Conservation (phyloP, 768 basidiomycete species). For the Peribolospora baueri region DNA sequence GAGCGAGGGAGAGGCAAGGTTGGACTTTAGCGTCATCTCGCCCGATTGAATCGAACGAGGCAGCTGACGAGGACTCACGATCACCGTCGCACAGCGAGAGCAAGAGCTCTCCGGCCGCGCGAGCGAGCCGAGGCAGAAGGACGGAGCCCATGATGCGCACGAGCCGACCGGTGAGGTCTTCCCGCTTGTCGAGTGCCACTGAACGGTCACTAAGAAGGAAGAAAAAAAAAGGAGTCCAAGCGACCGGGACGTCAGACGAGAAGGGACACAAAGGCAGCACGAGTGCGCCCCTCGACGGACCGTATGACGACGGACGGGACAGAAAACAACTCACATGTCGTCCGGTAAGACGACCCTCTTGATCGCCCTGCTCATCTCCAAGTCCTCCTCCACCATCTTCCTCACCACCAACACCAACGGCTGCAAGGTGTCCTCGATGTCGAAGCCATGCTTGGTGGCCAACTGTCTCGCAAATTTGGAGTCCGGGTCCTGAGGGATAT, state of each 20-base stretch:
- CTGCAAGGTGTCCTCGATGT: conserved; percentile 50
- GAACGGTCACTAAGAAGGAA: conserved; percentile 36
- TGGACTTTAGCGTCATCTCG: not conserved
- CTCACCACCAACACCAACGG: conserved; percentile 55
- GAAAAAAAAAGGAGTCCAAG: not conserved
- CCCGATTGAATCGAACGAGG: conserved; percentile 4
- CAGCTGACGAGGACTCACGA: conserved; percentile 20
- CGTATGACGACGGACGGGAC: not conserved
- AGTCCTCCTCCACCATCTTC: conserved; percentile 37
- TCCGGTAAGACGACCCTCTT: conserved; percentile 48
- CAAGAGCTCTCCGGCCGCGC: conserved; percentile 62
- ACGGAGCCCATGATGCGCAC: conserved; percentile 51
- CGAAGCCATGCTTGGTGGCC: conserved; percentile 6
- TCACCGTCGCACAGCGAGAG: conserved; percentile 62
- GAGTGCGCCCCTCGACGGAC: not conserved
- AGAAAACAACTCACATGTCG: conserved; percentile 27
- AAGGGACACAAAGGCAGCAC: not conserved
- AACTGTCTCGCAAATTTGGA: not conserved
- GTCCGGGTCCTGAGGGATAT: not conserved
- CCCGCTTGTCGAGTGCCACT: conserved; percentile 42
- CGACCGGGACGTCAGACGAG: not conserved
- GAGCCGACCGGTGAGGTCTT: conserved; percentile 52
- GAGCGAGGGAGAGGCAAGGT: not conserved
- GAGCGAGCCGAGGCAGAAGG: conserved; percentile 46
- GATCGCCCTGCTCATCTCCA: conserved; percentile 31